Conservation (phyloP, 768 basidiomycete genomes). For the Udeniomyces megalosporus region DNA sequence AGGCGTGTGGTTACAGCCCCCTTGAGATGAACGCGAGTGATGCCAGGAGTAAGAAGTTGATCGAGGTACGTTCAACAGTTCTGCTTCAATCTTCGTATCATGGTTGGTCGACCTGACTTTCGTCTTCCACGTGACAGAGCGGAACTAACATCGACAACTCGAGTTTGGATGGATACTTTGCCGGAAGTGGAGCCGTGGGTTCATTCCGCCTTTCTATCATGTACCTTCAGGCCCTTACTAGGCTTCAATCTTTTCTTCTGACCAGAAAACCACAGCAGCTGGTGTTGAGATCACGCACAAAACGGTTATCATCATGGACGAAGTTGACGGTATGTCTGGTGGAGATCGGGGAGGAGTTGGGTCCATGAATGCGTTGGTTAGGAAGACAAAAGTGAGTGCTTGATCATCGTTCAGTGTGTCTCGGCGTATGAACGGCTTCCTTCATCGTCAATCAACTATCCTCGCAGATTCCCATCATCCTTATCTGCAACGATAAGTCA, state of each 20-base stretch:
- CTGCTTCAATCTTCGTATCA: background rate
- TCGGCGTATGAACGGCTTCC: too few relatives aligned
- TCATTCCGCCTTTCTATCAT: background rate
- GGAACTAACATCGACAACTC: conserved; percentile 79
- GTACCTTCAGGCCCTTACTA: background rate
- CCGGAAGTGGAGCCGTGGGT: conserved; percentile 7
- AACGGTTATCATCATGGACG: conserved; percentile 93
- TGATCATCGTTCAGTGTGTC: background rate
- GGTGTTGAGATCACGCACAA: conserved; percentile 61
- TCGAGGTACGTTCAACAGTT: conserved; percentile 46
- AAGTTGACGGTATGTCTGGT: conserved; percentile 97
- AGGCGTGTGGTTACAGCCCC: conserved; percentile 74
- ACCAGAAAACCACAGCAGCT: conserved; percentile 47
- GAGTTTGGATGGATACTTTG: conserved; percentile 64
- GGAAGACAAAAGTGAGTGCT: conserved; percentile 66
- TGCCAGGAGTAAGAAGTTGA: conserved; percentile 83
- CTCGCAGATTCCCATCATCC: conserved; percentile 81
- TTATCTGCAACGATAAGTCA: conserved; percentile 80
- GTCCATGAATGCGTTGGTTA: conserved; percentile 77
- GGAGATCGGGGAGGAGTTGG: conserved; percentile 95
- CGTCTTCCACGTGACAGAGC: conserved; percentile 41
- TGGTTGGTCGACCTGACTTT: background rate
- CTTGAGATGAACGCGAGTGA: conserved; percentile 97
- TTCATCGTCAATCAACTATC: background rate
- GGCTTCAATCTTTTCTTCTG: background rate